A percentile compares a stretch with the other conserved stretches of the same genome.
phyloP scores from a whole-genome alignment of 2,329 filamentous ascomycete species.

The Tolypocladium ovalisporum region DNA sequence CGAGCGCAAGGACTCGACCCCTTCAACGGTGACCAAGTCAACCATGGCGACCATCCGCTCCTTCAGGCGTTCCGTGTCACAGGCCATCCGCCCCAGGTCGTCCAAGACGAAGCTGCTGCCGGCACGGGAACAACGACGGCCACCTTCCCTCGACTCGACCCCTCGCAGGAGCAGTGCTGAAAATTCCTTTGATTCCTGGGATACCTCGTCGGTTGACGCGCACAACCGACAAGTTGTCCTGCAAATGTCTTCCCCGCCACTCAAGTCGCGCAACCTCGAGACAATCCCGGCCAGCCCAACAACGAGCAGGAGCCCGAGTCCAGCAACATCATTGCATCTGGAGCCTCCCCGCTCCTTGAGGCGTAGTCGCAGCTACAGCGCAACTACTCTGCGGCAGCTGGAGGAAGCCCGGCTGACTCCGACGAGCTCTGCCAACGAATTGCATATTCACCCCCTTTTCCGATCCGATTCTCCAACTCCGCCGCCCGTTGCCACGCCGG shows the following conservation, averaged over 20 bases:
- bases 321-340: slow-evolving; percentile 47
- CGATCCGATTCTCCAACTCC: slow-evolving; percentile 60
- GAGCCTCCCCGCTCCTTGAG: slow-evolving; percentile 33
- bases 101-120: slow-evolving; percentile 46
- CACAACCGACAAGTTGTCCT: slow-evolving; percentile 48
- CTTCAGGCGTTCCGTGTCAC: slow-evolving; percentile 29
- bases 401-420: slow-evolving; percentile 13
- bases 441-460: slow-evolving; percentile 70
- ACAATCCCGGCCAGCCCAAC: slow-evolving; percentile 59
- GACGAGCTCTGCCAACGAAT: slow-evolving; percentile 35
- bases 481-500: slow-evolving; percentile 53
- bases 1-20: slow-evolving; percentile 29
- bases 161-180: slow-evolving; percentile 27
- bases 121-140: slow-evolving; percentile 28
- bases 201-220: slow-evolving; percentile 56
- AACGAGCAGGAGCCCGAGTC: slow-evolving; percentile 54
- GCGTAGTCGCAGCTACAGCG: slow-evolving; percentile 42
- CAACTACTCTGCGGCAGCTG: slow-evolving; percentile 20
- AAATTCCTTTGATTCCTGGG: slow-evolving; percentile 68
- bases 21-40: slow-evolving; percentile 24
- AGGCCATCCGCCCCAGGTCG: slow-evolving; percentile 40
- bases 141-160: slow-evolving; percentile 37
- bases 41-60: slow-evolving; percentile 12
- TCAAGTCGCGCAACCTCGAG: slow-evolving; percentile 48
- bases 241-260: slow-evolving; percentile 33